Evolutionary conservation across 768 basidiomycete species (phyloP).

Genomic region (Lactarius evosmus): DNA sequence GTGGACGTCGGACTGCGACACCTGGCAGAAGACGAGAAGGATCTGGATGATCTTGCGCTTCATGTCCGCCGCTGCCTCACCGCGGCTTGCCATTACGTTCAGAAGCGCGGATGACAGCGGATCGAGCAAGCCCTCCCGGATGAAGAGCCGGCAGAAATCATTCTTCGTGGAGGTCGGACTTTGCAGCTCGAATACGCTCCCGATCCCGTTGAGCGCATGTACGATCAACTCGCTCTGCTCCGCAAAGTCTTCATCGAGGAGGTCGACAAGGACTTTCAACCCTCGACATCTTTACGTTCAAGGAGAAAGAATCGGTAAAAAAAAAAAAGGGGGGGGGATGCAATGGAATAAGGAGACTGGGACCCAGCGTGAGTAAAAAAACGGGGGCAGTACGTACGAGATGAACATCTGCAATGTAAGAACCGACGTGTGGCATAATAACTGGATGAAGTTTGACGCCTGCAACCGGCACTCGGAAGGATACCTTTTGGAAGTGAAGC

Average conservation of each 20-base stretch:
- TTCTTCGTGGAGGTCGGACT: slow-evolving; percentile 90
- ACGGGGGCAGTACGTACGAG: slow-evolving; percentile 64
- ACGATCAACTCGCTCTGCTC: slow-evolving; percentile 89
- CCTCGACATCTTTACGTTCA: slow-evolving; percentile 77
- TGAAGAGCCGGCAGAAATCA: slow-evolving; percentile 98
- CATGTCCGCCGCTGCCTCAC: slow-evolving; percentile 62
- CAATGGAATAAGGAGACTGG: slow-evolving; percentile 4
- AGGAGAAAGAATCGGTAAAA: too few relatives aligned
- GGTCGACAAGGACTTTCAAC: slow-evolving; percentile 88
- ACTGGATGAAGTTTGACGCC: slow-evolving; percentile 90
- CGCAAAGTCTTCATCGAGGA: slow-evolving; percentile 93
- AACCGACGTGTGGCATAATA: slow-evolving; percentile 89
- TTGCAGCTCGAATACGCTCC: slow-evolving; percentile 93
- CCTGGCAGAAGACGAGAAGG: slow-evolving; percentile 87
- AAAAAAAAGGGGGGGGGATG: not conserved
- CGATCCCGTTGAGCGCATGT: slow-evolving; percentile 91
- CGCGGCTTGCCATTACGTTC: slow-evolving; percentile 78
- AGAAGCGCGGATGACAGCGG: slow-evolving; percentile 87
- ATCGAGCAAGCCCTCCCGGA: slow-evolving; percentile 90
- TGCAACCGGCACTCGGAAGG: slow-evolving; percentile 91
- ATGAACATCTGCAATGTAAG: slow-evolving; percentile 99
- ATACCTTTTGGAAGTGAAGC: slow-evolving; percentile 92
- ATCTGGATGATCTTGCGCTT: slow-evolving; percentile 90
- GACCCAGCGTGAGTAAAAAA: not conserved
- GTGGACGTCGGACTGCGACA: slow-evolving; percentile 92